Base-by-base conservation (phyloP, 768 basidiomycete genomes). In the Megacollybia marginata region DNA sequence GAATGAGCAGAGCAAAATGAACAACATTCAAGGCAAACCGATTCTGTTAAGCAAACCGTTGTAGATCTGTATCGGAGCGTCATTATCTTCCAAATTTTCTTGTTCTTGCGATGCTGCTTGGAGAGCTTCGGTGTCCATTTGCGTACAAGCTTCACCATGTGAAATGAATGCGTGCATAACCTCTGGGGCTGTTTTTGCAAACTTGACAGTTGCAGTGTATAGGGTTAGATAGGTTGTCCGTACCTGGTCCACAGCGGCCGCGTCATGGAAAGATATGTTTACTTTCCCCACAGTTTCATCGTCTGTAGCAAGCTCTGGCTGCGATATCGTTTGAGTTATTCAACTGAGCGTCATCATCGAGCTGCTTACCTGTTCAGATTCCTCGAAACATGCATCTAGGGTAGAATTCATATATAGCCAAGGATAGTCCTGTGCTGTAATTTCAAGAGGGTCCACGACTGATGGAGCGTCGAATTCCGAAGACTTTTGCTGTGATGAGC, bases 351-450 rank as follows among this genome's bases (percentile, higher is more conserved):
- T 71, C 70, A 13, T 54, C 60, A 5, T 56, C 48, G 13, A 78
- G 55, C 35, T 68, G 63, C 42, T 64, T 56, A 18, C 58, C 9
- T 63, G 31, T 70, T 60, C 9, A 77, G 59, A 16, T 72, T 68
- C 48, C 65, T 70, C 53, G 56, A 80, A 75, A 49, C 71, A 74
- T 2, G 74, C 74, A 13, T 80, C 76, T 32, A 83, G 63, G 1
- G 74, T 75, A 10, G 77, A 73, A 5, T 70, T 69, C 80, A 85
- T 83, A 54, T 75, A 77, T 28, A 74, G 50, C 82, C 81, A 83
- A 52, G 81, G 74, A 52, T 79, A 78, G 15, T 70, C 60, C 50
- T 80, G 77, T 11, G 79, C 76, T 1, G 74, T 76, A 5, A 75
- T 58, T 54, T 78, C 73, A 11, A 78, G 59, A 12, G 72, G 54